These are phyloP conservation scores for Pestalotiopsis sp. DNA, from an alignment of 2,329 filamentous ascomycete genomes.

Conservation along the genomic window DNA sequence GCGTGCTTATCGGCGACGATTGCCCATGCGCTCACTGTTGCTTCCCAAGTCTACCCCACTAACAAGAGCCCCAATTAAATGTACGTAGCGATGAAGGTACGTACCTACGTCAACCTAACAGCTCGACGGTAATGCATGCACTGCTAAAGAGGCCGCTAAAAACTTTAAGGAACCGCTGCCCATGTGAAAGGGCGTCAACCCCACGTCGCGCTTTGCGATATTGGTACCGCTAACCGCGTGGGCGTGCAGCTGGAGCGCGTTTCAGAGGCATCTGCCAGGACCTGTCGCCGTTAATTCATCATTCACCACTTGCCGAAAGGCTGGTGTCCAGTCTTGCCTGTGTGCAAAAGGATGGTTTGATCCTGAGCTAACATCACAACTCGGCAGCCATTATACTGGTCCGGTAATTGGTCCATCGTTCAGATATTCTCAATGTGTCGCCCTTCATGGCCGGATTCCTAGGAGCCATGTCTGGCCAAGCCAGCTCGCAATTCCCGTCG, in stretches of 20 bases:
- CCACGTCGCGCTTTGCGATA: background rate
- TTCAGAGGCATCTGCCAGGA: background rate
- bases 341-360: background rate
- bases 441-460: background rate
- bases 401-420: background rate
- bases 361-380: background rate
- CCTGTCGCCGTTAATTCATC: background rate
- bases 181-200: slow-evolving; percentile 3
- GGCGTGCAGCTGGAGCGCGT: background rate
- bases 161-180: background rate
- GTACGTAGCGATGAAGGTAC: background rate
- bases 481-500: slow-evolving; percentile 17
- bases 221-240: background rate
- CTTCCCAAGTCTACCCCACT: background rate
- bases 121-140: background rate
- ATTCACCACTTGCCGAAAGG: background rate
- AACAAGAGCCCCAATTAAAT: background rate
- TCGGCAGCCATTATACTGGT: background rate
- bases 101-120: background rate
- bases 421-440: background rate
- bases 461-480: background rate
- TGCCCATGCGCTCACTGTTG: background rate
- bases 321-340: background rate
- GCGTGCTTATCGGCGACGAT: background rate
- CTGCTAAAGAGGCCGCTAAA: background rate